A percentile compares a stretch with the other conserved stretches of the same genome.
phyloP scores from a whole-genome alignment of 768 basidiomycete genomes.

The Lactarius tabidus region DNA sequence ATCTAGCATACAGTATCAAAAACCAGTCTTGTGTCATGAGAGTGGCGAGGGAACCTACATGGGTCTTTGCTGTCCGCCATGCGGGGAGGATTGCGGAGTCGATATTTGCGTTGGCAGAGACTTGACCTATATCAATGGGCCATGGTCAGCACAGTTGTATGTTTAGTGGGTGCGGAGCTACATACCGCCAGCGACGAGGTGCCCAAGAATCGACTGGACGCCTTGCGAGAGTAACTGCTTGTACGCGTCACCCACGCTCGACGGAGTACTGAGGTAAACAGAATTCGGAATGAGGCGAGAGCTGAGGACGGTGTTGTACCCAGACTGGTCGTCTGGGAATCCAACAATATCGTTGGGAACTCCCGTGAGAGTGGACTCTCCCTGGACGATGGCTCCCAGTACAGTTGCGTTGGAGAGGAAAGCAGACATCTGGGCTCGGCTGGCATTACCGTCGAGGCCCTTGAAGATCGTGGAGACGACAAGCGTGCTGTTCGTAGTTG shows the following conservation, averaged over 20 bases:
- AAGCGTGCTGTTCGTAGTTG: slow-evolving; percentile 8
- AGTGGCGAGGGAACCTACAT: slow-evolving; percentile 28
- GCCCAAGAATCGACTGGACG: slow-evolving; percentile 2
- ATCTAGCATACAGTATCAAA: slow-evolving; percentile 2
- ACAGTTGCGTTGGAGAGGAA: slow-evolving; percentile 17
- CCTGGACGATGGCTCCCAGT: slow-evolving; percentile 24
- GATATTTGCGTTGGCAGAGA: slow-evolving; percentile 35
- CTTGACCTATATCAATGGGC: slow-evolving; percentile 31
- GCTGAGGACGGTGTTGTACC: slow-evolving; percentile 15
- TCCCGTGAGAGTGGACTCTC: slow-evolving; percentile 8
- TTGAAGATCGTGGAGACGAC: slow-evolving; percentile 26
- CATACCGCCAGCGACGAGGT: slow-evolving; percentile 15
- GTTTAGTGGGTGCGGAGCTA: background rate
- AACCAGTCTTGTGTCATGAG: background rate
- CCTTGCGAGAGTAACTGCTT: slow-evolving; percentile 13
- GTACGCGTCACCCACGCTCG: slow-evolving; percentile 18
- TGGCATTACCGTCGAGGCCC: slow-evolving; percentile 22
- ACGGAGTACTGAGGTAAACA: slow-evolving; percentile 1
- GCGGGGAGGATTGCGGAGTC: slow-evolving; percentile 34
- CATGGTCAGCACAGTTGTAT: background rate
- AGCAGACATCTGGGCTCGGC: slow-evolving; percentile 16
- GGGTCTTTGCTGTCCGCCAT: slow-evolving; percentile 39
- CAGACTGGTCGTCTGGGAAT: slow-evolving; percentile 16
- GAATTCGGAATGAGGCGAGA: slow-evolving; percentile 20
- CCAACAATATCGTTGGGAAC: slow-evolving; percentile 11